Evolutionary conservation across 345 rosid genomes (phyloP), one percentile per base, ranked within the genome.

Genomic region (Alliaria petiolata): DNA sequence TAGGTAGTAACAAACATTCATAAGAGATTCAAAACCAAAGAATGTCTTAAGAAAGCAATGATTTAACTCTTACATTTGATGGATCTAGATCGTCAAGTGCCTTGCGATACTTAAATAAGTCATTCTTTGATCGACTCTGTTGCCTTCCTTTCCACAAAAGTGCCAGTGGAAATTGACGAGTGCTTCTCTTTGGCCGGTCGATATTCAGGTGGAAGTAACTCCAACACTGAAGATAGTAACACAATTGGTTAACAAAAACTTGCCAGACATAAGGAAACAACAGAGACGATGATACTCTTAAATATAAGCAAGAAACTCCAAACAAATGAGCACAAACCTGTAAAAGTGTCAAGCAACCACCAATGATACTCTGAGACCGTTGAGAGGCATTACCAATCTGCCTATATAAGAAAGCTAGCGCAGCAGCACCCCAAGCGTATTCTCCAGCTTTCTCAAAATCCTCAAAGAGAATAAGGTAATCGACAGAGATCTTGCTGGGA

Each of bases 401-500:
- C 68, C 92, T 85, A 66, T 89, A 89, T 43, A 89, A 78, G 80
- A 89, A 89, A 26, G 90, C 87, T 52, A 89, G 51, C 14, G 92
- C 92, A 0, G 96, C 92, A 39, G 95, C 92, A 33, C 90, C 92
- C 90, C 96, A 89, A 33, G 92, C 92, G 33, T 83, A 87, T 36
- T 76, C 82, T 19, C 90, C 96, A 71, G 92, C 86, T 61, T 80
- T 85, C 61, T 83, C 92, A 60, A 89, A 87, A 70, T 84, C 78
- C 53, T 81, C 83, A 66, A 87, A 82, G 69, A 87, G 70, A 44
- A 87, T 81, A 19, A 89, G 86, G 69, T 87, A 85, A 83, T 87
- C 85, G 0, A 85, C 90, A 4, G 92, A 88, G 47, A 89, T 90
- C 76, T 87, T 87, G 79, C 87, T 89, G 55, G 87, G 90, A 44